Evolutionary conservation across 495 filamentous ascomycete genomes (phyloP), one percentile per base, ranked within the genome.

Genomic region (Aspergillus steynii): DNA sequence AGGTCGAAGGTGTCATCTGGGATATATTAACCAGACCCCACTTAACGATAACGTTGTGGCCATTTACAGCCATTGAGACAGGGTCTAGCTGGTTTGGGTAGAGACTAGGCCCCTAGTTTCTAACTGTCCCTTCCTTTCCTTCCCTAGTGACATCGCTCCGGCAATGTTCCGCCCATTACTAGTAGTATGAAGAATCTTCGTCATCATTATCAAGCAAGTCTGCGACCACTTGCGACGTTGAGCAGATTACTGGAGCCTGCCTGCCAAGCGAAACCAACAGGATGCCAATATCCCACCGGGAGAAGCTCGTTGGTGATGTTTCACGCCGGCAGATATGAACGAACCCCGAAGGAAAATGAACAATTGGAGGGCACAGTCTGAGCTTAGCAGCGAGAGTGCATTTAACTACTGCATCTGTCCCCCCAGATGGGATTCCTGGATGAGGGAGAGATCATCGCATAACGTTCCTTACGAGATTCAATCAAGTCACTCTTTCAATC

Each of bases 401-500:
- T 53, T 31, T 53, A 53, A 53, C n/a, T 29, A 12, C 29, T n/a
- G 28, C 20, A 20, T 20, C 20, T 9, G 2, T 29, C 28, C 32
- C 12, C 50, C 50, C 28, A n/a, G 29, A 32, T 3, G 8, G 1
- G 4, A 31, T 29, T 28, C 27, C 2, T 31, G 5, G 10, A 20
- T 31, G 53, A 53, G 12, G 12, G n/a, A 34, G 15, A 42, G 32
- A 55, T 55, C 32, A n/a, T 31, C 15, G 29, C 28, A 53, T 53
- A 29, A 42, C 53, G 26, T 25, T 55, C 53, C 12, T 55, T 55
- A 55, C 53, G 14, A 26, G 12, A 25, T 26, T 31, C 32, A 8
- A 20, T 14, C 48, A 25, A 60, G 50, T 53, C 58, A 14, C 51
- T 60, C 42, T 20, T 61, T 62, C 37, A 8, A 62, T 12, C 9